Percentiles rank a stretch among this genome's conserved stretches.
Evolutionary conservation across 306 rosid species (phyloP).

Genomic region (Castanea sativa): DNA sequence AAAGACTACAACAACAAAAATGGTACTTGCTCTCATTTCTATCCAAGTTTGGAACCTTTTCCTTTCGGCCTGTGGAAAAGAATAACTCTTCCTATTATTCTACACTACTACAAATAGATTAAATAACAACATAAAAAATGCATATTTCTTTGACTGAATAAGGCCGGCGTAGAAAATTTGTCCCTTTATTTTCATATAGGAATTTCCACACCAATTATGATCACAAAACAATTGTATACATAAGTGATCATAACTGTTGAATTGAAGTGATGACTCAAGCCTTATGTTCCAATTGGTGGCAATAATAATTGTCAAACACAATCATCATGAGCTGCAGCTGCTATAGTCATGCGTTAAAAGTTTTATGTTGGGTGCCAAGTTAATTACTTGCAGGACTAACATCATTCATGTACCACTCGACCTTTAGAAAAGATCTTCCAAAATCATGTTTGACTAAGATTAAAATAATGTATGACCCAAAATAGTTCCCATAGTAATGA

Average conservation of each 20-base stretch:
- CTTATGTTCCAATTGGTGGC: background rate
- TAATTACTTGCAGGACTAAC: background rate
- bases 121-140: background rate
- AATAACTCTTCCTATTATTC: background rate
- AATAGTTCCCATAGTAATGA: background rate
- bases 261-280: background rate
- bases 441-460: background rate
- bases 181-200: background rate
- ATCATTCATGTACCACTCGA: background rate
- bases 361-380: background rate
- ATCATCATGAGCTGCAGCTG: background rate
- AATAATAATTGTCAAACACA: background rate
- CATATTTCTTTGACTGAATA: background rate
- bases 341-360: background rate
- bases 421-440: background rate
- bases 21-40: background rate
- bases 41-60: background rate
- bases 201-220: slow-evolving; percentile 1
- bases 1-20: background rate
- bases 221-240: background rate
- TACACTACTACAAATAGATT: background rate
- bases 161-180: background rate
- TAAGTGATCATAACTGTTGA: background rate
- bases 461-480: background rate
- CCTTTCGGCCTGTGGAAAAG: background rate